Evolutionary conservation across 768 basidiomycete genomes (phyloP).

Genomic region (Kwoniella dejecticola): DNA sequence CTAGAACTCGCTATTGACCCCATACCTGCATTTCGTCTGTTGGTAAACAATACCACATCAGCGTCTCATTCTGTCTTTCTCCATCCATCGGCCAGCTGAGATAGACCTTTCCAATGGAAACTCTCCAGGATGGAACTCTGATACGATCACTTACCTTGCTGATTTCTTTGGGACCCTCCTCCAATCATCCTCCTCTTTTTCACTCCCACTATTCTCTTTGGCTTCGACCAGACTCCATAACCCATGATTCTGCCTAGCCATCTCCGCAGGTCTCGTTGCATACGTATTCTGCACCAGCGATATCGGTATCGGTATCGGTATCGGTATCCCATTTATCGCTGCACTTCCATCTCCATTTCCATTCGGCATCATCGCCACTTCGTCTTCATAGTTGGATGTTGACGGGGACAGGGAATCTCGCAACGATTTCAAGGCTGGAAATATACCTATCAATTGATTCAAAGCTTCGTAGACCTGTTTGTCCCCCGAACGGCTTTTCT

Average conservation of each 20-base stretch:
- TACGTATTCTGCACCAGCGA: conserved; percentile 13
- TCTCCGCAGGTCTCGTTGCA: conserved; percentile 24
- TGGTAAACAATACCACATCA: not conserved
- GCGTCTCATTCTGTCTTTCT: too few relatives aligned
- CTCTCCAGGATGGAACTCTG: too few relatives aligned
- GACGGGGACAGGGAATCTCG: conserved; percentile 7
- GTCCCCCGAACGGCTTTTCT: conserved; percentile 2
- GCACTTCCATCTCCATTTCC: not conserved
- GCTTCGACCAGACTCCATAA: conserved; percentile 26
- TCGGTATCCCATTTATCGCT: not conserved
- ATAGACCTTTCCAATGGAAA: too few relatives aligned
- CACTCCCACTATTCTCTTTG: conserved; percentile 25
- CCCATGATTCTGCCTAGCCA: conserved; percentile 6
- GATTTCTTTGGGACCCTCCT: not conserved
- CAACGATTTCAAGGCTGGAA: conserved; percentile 26
- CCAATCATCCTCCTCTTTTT: conserved; percentile 7
- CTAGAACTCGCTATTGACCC: conserved; percentile 18
- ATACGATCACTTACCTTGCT: conserved; percentile 22
- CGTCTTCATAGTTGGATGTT: not conserved
- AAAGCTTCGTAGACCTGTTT: conserved; percentile 26
- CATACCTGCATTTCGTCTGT: conserved; percentile 13
- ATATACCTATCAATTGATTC: conserved; percentile 20
- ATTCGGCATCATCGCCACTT: not conserved
- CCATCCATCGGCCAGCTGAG: too few relatives aligned
- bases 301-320: too few relatives aligned